Evolutionary conservation across 2,329 filamentous ascomycete genomes (phyloP).

Genomic region (Trichoderma koningiopsis): DNA sequence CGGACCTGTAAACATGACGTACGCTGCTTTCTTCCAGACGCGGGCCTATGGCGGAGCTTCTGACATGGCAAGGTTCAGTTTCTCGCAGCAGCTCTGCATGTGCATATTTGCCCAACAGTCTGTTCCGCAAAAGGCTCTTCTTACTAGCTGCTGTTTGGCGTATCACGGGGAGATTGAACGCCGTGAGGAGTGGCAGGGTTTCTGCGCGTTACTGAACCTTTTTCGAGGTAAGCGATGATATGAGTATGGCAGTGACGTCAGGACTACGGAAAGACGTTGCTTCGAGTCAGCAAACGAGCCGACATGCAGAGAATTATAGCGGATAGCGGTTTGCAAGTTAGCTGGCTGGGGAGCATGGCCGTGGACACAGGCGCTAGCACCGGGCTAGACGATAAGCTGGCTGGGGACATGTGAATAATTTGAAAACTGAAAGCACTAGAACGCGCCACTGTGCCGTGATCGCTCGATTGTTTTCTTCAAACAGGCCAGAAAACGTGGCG

Average conservation of each 20-base stretch:
- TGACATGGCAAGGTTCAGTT: slow-evolving; percentile 10
- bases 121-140: slow-evolving; percentile 6
- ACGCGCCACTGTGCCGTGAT: not conserved
- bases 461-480: not conserved
- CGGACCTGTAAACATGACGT: slow-evolving; percentile 20
- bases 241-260: slow-evolving; percentile 12
- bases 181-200: slow-evolving; percentile 12
- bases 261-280: not conserved
- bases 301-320: not conserved
- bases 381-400: not conserved
- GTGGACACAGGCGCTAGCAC: not conserved
- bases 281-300: not conserved
- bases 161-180: not conserved
- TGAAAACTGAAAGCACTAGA: not conserved
- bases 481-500: not conserved
- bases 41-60: slow-evolving; percentile 21
- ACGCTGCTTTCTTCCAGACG: not conserved
- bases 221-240: not conserved
- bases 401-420: not conserved
- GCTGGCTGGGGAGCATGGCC: not conserved
- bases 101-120: slow-evolving; percentile 12
- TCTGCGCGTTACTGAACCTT: not conserved
- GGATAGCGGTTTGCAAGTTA: not conserved
- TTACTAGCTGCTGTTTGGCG: not conserved
- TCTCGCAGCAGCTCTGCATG: slow-evolving; percentile 19